These are phyloP conservation scores for Pyrenophora teres DNA, from an alignment of 2,329 filamentous ascomycete species.

Conservation along the genomic window DNA sequence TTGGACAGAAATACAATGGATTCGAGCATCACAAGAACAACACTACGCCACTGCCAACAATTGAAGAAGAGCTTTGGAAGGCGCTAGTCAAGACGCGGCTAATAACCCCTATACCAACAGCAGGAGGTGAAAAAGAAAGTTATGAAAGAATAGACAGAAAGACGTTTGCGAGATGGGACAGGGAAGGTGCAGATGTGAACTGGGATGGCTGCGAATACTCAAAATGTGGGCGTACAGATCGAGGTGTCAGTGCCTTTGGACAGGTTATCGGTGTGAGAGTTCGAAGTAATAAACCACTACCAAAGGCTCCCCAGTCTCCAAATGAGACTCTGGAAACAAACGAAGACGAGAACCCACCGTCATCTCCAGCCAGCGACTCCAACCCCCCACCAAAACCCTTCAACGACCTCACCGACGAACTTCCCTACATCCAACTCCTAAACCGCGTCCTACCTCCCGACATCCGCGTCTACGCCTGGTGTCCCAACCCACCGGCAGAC, in stretches of 20 bases:
- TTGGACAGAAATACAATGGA: constrained; percentile 89
- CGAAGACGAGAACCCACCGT: not conserved
- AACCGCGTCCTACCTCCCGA: constrained; percentile 88
- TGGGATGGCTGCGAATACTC: constrained; percentile 89
- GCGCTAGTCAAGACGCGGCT: constrained; percentile 80
- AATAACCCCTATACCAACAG: constrained; percentile 56
- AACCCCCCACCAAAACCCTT: constrained; percentile 49
- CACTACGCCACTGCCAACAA: constrained; percentile 71
- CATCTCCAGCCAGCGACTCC: constrained; percentile 12
- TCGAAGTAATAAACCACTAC: constrained; percentile 73
- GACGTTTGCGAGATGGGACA: constrained; percentile 45
- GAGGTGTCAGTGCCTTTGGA: constrained; percentile 93
- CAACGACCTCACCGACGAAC: constrained; percentile 76
- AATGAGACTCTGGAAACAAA: constrained; percentile 5
- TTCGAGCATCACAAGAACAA: constrained; percentile 84
- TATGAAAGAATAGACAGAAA: constrained; percentile 32
- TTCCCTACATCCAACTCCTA: constrained; percentile 80
- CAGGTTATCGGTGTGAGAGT: constrained; percentile 88
- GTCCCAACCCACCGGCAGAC: constrained; percentile 73
- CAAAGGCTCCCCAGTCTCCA: constrained; percentile 15
- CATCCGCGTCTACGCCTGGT: constrained; percentile 92
- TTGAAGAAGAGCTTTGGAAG: constrained; percentile 94
- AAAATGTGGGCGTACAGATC: constrained; percentile 92
- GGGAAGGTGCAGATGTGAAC: constrained; percentile 60
- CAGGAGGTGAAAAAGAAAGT: constrained; percentile 35